Percentiles rank a stretch among this genome's conserved stretches.
Evolutionary conservation across 1,284 basidiomycete genomes (phyloP).

Genomic region (Rhizoctonia solani): DNA sequence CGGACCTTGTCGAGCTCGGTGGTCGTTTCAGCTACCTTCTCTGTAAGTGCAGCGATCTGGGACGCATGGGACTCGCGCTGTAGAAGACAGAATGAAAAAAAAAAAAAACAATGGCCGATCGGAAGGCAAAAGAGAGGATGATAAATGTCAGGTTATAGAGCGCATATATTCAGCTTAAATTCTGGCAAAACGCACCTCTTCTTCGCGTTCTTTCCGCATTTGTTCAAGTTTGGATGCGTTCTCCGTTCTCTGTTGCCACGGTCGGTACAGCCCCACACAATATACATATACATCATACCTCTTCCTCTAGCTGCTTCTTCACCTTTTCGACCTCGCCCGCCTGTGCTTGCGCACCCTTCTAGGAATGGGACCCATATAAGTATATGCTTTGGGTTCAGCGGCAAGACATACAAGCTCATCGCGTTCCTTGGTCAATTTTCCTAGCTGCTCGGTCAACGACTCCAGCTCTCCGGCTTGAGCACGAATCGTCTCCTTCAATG

Average conservation of each 20-base stretch:
- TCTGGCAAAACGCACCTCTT: constrained; percentile 52
- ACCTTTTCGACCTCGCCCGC: constrained; percentile 56
- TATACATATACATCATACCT: constrained; percentile 44
- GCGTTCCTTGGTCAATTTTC: constrained; percentile 45
- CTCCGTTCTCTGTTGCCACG: not conserved
- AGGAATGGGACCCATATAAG: too few species aligned
- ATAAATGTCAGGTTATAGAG: too few species aligned
- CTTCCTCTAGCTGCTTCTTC: constrained; percentile 45
- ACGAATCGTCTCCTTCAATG: constrained; percentile 78
- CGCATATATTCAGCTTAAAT: too few species aligned
- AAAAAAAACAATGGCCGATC: too few species aligned
- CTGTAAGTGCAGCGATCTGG: constrained; percentile 51
- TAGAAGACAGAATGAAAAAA: too few species aligned
- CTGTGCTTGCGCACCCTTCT: constrained; percentile 72
- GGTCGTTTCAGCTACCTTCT: constrained; percentile 59
- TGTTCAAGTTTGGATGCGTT: constrained; percentile 53
- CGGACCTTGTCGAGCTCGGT: constrained; percentile 60
- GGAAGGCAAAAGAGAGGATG: too few species aligned
- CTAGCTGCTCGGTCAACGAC: constrained; percentile 59
- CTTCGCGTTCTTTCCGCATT: constrained; percentile 43
- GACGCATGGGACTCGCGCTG: constrained; percentile 38
- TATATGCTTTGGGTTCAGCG: not conserved
- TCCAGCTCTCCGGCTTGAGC: constrained; percentile 80
- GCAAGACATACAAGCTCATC: constrained; percentile 50
- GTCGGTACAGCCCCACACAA: not conserved